Conservation (phyloP, 2,329 filamentous ascomycete species). For the Exophiala dermatitidis region DNA sequence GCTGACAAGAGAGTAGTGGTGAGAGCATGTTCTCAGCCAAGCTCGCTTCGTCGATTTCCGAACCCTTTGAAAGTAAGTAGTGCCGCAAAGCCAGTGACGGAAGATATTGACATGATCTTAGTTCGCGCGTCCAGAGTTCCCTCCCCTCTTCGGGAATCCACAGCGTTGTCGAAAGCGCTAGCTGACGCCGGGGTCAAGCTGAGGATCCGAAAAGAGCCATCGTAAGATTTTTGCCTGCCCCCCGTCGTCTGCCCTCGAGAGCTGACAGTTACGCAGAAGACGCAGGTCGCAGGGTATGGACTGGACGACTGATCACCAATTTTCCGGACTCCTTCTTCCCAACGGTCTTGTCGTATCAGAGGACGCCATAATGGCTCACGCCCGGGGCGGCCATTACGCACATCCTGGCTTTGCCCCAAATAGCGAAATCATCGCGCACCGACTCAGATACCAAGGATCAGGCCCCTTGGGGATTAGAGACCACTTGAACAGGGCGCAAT, state of each 20-base stretch:
- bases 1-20: constrained; percentile 1
- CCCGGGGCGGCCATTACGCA: too few species aligned
- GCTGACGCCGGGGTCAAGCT: constrained; percentile 80
- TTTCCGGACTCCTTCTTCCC: too few species aligned
- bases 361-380: too few species aligned
- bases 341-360: too few species aligned
- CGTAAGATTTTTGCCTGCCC: constrained; percentile 1
- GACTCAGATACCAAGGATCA: neutral
- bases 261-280: neutral
- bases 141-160: constrained; percentile 54
- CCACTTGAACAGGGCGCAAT: neutral
- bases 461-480: neutral
- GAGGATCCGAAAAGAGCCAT: constrained; percentile 66
- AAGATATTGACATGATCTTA: constrained; percentile 24
- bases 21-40: constrained; percentile 33
- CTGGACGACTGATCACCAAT: neutral
- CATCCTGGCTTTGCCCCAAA: too few species aligned
- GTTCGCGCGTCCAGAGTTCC: constrained; percentile 34
- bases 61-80: constrained; percentile 59
- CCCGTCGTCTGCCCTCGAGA: neutral
- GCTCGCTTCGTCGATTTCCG: constrained; percentile 21
- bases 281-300: neutral
- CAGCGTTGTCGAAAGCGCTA: constrained; percentile 66
- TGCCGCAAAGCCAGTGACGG: neutral
- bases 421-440: too few species aligned